Percentiles rank a stretch among this genome's conserved stretches.
phyloP scores from a whole-genome alignment of 78 protist species.

The Monosiga brevicollis region DNA sequence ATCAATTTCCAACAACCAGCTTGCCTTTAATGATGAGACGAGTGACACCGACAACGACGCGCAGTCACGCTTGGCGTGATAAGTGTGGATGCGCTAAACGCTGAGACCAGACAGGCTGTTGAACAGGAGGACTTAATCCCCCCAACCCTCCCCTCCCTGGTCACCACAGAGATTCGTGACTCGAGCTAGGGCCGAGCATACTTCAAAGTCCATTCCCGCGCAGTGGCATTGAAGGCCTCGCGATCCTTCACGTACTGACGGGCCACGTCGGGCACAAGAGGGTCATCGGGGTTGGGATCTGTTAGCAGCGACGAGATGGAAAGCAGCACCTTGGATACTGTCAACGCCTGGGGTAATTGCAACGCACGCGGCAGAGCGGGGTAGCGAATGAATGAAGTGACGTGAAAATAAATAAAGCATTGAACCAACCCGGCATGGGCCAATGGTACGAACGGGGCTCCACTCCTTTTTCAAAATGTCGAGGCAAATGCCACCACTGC shows the following conservation, averaged over 20 bases:
- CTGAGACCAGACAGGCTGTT: too few relatives aligned
- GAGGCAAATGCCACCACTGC: constrained; percentile 46
- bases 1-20: too few relatives aligned
- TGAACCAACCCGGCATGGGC: background rate
- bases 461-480: constrained; percentile 57
- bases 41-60: too few relatives aligned
- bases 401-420: background rate
- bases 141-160: too few relatives aligned
- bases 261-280: constrained; percentile 48
- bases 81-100: too few relatives aligned
- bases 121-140: too few relatives aligned
- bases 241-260: constrained; percentile 33
- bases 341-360: background rate
- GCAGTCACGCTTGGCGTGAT: too few relatives aligned
- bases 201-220: constrained; percentile 34
- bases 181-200: too few relatives aligned
- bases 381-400: background rate
- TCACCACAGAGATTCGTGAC: too few relatives aligned
- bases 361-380: too few relatives aligned
- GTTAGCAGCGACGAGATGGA: constrained; percentile 53
- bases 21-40: too few relatives aligned
- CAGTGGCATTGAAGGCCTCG: constrained; percentile 24
- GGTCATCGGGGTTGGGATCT: constrained; percentile 66
- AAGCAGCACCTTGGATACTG: constrained; percentile 25
- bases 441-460: constrained; percentile 68